Evolutionary conservation across 1,284 basidiomycete species (phyloP), one percentile per base, ranked within the genome.

Genomic region (Violaceomyces palustris): DNA sequence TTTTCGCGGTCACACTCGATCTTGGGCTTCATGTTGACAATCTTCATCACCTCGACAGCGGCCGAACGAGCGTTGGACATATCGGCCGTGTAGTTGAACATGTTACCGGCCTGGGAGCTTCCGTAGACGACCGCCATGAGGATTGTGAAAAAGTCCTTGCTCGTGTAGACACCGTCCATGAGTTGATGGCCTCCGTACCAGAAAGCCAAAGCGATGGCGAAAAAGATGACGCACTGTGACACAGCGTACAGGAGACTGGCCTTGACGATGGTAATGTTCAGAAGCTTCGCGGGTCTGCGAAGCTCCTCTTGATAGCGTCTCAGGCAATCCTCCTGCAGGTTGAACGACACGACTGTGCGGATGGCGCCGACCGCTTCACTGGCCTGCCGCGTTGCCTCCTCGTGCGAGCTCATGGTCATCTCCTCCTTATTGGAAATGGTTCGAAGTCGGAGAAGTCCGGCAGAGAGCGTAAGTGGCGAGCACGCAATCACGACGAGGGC

Each of bases 41-140:
- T n/a, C 29, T 79, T 80, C 75, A 93, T 78, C 57, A 91, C 83
- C 37, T 84, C 80, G 15, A 82, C 80, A 0, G 81, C 87, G 1
- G 89, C 85, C 24, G 84, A 79, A 63, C 82, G 83, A 26, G 90
- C 89, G 1, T 85, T 86, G 6, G 87, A 89, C 35, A 93, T 81
- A 71, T 96, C 91, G 23, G 91, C 90, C 1, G 91, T 89, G 72
- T 87, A 93, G 12, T 82, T 81, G 77, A 94, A 93, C 23, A 92
- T 31, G 29, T 77, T 76, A 38, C 75, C 75, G 27, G 75, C 58
- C 36, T 58, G 44, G 15, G 52, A 32, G 17, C 43, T 51, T 10
- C 50, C 59, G 23, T 58, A 61, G 25, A 61, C 45, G 36, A 56
- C 54, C 5, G 58, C 36, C 26, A 50, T 58, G 25, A 61, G 38